Evolutionary conservation across 768 basidiomycete genomes (phyloP).

Genomic region (Tricholoma hemisulphureum): DNA sequence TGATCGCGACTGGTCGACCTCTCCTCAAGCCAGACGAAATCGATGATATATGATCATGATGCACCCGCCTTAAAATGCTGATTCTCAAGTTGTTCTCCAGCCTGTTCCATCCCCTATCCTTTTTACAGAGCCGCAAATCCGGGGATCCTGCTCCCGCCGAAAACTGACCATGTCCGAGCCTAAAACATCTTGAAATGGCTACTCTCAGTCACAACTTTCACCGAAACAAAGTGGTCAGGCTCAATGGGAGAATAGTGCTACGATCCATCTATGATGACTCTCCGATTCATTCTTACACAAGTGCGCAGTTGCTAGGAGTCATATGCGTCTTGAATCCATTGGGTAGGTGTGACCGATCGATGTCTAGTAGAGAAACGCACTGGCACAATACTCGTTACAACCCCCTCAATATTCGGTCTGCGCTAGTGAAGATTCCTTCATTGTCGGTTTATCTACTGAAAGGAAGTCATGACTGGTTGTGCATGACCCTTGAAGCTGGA

Average conservation of each 20-base stretch:
- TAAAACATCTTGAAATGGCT: conserved; percentile 70
- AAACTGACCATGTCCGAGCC: conserved; percentile 54
- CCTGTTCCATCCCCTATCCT: too few relatives aligned
- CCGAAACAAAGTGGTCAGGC: too few relatives aligned
- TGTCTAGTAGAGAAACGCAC: conserved; percentile 46
- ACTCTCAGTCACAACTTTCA: conserved; percentile 55
- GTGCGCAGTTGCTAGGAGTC: conserved; percentile 43
- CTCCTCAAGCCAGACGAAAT: too few relatives aligned
- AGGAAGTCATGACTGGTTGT: conserved; percentile 16
- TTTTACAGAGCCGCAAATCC: conserved; percentile 55
- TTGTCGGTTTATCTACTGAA: conserved; percentile 57
- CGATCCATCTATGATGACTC: neutral
- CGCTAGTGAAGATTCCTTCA: neutral
- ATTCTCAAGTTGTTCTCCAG: too few relatives aligned
- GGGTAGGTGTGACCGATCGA: conserved; percentile 30
- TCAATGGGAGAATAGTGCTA: conserved; percentile 55
- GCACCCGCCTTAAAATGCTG: too few relatives aligned
- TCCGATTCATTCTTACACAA: neutral
- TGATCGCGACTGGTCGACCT: too few relatives aligned
- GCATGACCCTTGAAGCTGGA: conserved; percentile 50
- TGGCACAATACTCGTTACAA: conserved; percentile 56
- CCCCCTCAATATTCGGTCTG: neutral
- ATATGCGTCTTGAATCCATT: conserved; percentile 58
- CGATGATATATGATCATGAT: too few relatives aligned
- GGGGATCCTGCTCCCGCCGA: conserved; percentile 57